These are phyloP conservation scores for Passiflora organensis DNA, from an alignment of 345 rosid species.

Conservation along the genomic window DNA sequence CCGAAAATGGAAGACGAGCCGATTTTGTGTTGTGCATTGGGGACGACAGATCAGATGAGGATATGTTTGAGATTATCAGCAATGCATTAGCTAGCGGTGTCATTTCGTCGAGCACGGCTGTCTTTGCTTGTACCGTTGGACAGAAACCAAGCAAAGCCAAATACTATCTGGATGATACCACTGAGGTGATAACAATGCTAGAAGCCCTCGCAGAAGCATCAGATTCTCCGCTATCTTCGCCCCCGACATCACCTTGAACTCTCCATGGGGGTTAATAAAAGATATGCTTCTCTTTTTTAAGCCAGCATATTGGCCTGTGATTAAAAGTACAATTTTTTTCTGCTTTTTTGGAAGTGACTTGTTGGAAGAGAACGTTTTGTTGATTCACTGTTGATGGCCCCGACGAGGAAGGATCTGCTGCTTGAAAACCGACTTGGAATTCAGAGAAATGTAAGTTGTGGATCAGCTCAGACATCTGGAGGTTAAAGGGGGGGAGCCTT, in stretches of 20 bases:
- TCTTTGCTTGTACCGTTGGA: constrained; percentile 85
- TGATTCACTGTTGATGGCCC: constrained; percentile 13
- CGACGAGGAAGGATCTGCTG: constrained; percentile 10
- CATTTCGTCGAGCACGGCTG: constrained; percentile 39
- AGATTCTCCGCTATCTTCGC: constrained; percentile 24
- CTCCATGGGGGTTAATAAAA: neutral
- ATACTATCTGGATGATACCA: constrained; percentile 71
- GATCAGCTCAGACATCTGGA: constrained; percentile 1
- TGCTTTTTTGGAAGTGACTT: constrained; percentile 11
- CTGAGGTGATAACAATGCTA: constrained; percentile 54
- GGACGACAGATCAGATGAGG: constrained; percentile 72
- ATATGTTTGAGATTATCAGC: constrained; percentile 65
- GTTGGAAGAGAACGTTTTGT: constrained; percentile 2
- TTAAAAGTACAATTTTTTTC: constrained; percentile 18
- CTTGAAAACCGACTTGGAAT: constrained; percentile 7
- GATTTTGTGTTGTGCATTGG: constrained; percentile 72
- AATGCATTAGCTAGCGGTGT: constrained; percentile 30
- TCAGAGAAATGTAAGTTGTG: neutral
- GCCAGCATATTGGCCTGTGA: constrained; percentile 10
- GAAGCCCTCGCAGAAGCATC: constrained; percentile 60
- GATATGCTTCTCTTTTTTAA: constrained; percentile 7
- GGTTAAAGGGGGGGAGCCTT: neutral
- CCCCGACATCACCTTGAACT: constrained; percentile 32
- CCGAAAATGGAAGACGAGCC: constrained; percentile 35
- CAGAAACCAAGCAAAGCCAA: constrained; percentile 98